Conservation (phyloP, 805 yeast species). For the Blastobotrys chiropterorum region DNA sequence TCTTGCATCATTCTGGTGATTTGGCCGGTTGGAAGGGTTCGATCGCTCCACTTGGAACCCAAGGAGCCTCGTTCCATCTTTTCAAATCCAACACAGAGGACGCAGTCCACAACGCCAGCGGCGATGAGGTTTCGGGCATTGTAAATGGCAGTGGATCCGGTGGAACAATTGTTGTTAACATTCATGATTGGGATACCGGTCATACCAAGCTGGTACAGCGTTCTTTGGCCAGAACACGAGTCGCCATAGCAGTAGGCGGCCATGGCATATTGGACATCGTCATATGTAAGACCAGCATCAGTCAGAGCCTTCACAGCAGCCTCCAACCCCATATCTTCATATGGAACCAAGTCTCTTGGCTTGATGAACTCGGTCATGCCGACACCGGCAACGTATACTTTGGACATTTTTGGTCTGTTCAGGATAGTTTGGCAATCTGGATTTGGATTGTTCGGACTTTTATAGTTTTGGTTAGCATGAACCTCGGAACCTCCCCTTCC, state of each 20-base stretch:
- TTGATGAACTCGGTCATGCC: conserved; percentile 25
- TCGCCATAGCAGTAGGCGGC: conserved; percentile 24
- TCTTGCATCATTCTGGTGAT: conserved; percentile 18
- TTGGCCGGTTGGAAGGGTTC: conserved; percentile 18
- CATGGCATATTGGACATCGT: conserved; percentile 18
- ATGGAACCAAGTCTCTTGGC: conserved; percentile 19
- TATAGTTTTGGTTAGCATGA: not conserved
- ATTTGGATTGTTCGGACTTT: not conserved
- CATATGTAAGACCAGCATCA: conserved; percentile 24
- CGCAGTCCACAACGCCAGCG: conserved; percentile 21
- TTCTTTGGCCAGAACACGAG: conserved; percentile 23
- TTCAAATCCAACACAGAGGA: conserved; percentile 23
- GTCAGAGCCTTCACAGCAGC: conserved; percentile 23
- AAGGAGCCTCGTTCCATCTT: conserved; percentile 24
- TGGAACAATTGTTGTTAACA: conserved; percentile 25
- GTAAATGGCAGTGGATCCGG: conserved; percentile 22
- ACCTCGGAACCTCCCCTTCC: not conserved
- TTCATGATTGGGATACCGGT: conserved; percentile 23
- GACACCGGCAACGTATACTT: conserved; percentile 23
- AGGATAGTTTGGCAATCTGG: too few relatives aligned
- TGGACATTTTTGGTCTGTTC: conserved; percentile 3
- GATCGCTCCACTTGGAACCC: conserved; percentile 19
- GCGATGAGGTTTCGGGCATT: conserved; percentile 18
- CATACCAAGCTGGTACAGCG: conserved; percentile 23
- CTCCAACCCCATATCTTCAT: conserved; percentile 24